Conservation (phyloP, 495 filamentous ascomycete genomes). For the Cladorrhinum samala region DNA sequence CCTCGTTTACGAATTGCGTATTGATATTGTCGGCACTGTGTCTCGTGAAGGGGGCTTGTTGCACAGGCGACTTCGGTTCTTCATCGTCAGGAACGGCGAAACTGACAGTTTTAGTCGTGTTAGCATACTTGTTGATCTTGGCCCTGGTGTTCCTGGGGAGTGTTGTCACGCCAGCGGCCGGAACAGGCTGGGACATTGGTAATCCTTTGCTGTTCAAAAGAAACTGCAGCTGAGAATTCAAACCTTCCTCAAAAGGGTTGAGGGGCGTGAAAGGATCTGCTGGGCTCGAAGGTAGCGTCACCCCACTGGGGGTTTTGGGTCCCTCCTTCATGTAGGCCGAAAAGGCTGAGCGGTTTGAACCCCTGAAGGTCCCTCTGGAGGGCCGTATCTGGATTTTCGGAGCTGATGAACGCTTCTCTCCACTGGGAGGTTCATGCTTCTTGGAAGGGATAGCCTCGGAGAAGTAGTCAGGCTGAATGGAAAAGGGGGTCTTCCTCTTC, state of each 20-base stretch:
- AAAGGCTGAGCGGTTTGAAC: too few species aligned
- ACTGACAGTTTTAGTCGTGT: slow-evolving; percentile 34
- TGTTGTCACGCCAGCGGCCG: too few species aligned
- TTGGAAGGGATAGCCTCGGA: too few species aligned
- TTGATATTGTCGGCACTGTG: slow-evolving; percentile 71
- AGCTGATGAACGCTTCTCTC: slow-evolving; percentile 14
- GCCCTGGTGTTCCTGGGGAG: slow-evolving; percentile 3
- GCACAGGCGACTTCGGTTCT: slow-evolving; percentile 18
- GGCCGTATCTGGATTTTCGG: too few species aligned
- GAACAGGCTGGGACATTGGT: slow-evolving; percentile 1
- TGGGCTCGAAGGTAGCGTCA: too few species aligned
- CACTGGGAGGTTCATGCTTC: slow-evolving; percentile 21
- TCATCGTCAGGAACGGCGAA: slow-evolving; percentile 42
- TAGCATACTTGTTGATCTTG: slow-evolving; percentile 23
- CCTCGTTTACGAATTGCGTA: slow-evolving; percentile 49
- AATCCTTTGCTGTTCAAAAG: slow-evolving; percentile 12
- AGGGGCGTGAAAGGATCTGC: too few species aligned
- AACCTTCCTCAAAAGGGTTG: slow-evolving; percentile 22
- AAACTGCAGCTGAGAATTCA: slow-evolving; percentile 21
- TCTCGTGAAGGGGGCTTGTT: slow-evolving; percentile 39
- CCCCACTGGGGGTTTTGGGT: too few species aligned
- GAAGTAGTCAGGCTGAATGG: too few species aligned
- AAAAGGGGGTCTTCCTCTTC: background rate
- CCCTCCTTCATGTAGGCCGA: too few species aligned
- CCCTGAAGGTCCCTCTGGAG: too few species aligned